Conservation (phyloP, 352 stramenopile species). For the Blastocystis sp. region DNA sequence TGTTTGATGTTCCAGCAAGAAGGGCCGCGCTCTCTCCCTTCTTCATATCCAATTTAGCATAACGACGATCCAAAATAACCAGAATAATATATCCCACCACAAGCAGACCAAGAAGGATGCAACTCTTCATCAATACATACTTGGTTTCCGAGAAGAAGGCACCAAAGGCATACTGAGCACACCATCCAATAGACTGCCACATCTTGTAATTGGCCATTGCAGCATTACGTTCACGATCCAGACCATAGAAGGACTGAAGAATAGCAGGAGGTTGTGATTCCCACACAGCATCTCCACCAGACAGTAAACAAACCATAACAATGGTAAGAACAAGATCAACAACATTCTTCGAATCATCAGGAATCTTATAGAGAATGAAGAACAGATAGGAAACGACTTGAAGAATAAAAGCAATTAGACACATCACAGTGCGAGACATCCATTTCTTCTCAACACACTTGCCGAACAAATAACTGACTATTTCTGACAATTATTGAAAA, state of each 20-base stretch:
- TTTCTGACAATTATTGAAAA: background rate
- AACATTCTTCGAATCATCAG: conserved; percentile 17
- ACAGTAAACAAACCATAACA: conserved; percentile 46
- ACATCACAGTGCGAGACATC: conserved; percentile 55
- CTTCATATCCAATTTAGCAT: conserved; percentile 56
- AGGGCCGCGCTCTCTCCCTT: conserved; percentile 55
- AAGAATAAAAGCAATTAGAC: conserved; percentile 35
- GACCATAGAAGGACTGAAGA: conserved; percentile 62
- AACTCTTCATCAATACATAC: conserved; percentile 41
- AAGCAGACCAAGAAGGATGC: conserved; percentile 40
- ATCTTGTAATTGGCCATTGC: conserved; percentile 64
- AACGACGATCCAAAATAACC: conserved; percentile 24
- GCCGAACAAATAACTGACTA: conserved; percentile 29
- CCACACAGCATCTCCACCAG: conserved; percentile 61
- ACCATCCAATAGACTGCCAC: conserved; percentile 63
- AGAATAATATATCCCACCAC: conserved; percentile 46
- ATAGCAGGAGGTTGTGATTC: conserved; percentile 63
- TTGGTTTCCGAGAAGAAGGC: background rate
- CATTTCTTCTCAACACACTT: conserved; percentile 62
- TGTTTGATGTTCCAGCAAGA: background rate
- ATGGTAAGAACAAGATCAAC: conserved; percentile 6
- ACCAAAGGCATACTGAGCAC: conserved; percentile 60
- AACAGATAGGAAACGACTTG: conserved; percentile 59
- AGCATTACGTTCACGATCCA: conserved; percentile 62
- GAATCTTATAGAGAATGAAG: conserved; percentile 61